These are phyloP conservation scores for Apiospora sp. DNA, from an alignment of 2,329 filamentous ascomycete species.

Conservation along the genomic window DNA sequence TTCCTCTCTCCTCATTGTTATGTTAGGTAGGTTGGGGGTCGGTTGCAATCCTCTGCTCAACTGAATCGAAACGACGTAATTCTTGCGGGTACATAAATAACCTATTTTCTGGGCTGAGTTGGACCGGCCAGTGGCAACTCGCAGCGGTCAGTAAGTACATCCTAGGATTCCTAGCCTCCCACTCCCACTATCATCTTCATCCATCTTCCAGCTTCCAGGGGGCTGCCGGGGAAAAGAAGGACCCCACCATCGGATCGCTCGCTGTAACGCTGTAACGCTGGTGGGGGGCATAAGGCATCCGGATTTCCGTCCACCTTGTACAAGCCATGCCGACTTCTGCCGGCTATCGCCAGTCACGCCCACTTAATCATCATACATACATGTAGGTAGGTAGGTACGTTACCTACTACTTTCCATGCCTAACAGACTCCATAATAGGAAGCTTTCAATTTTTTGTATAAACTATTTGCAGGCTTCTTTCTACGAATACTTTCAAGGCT, in stretches of 20 bases:
- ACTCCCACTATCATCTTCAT: background rate
- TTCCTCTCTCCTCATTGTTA: background rate
- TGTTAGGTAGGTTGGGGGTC: background rate
- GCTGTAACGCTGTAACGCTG: background rate
- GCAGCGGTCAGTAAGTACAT: background rate
- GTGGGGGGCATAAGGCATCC: constrained; percentile 3
- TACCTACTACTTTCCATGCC: no score
- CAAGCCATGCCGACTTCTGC: background rate
- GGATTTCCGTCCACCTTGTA: background rate
- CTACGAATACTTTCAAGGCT: constrained; percentile 4
- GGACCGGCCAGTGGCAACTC: constrained; percentile 1
- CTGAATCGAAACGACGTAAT: constrained; percentile 19
- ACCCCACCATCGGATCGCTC: constrained; percentile 13
- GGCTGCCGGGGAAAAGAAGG: background rate
- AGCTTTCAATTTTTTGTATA: constrained; percentile 1
- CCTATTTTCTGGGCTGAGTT: background rate
- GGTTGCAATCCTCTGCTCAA: background rate
- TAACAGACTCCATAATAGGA: background rate
- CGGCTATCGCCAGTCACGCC: background rate
- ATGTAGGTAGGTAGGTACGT: background rate
- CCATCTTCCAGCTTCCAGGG: background rate
- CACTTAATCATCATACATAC: background rate
- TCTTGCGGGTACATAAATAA: background rate
- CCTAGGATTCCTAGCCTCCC: no score
- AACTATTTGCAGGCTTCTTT: constrained; percentile 16